Base-by-base conservation (phyloP, 805 yeast species). In the Sungouiella blattae region DNA sequence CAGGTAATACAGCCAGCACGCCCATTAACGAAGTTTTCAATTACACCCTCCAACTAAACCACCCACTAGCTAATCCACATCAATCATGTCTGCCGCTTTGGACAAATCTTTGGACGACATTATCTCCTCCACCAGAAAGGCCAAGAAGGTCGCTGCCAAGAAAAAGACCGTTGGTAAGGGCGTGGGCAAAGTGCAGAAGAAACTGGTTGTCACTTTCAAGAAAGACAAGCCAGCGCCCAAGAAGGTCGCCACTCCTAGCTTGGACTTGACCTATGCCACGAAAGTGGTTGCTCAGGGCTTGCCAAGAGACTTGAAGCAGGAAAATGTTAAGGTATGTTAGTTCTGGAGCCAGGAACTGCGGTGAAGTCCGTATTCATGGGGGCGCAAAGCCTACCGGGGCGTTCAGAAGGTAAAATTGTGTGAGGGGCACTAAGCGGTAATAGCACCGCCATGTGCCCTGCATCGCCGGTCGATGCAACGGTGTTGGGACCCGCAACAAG, bases 71-170 rank as follows among this genome's bases (percentile, higher is more conserved):
- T 7, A 20, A 20, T 20, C 22, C n/a, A n/a, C 25, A 21, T 23
- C 15, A 26, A 46, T 17, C 23, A 85, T 83, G 89, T 83, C 94
- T 60, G 74, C 83, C 46, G 75, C 84, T 54, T 77, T 91, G 68
- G 96, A 91, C 69, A 84, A 86, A 70, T 87, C 97, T 32, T 78
- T 91, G 57, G 98, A 91, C 71, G 97, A 88, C 53, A 91, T 91
- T 62, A 85, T 91, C 58, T 77, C 95, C 40, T 66, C 85, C 44
- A 61, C 69, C 50, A 67, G 63, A 55, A 70, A 67, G 55, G 65
- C 69, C 46, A 57, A 46, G 54, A 61, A 41, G 40, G 42, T 42
- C 35, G 50, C 40, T 34, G 42, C 52, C 43, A 48, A 52, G 47
- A 49, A 55, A 34, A 53, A 44, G 36, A 55, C 49, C n/a, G 28